phyloP scores from a whole-genome alignment of 371 early-diverging fungal genomes.

The Quaeritorhiza haematococci region DNA sequence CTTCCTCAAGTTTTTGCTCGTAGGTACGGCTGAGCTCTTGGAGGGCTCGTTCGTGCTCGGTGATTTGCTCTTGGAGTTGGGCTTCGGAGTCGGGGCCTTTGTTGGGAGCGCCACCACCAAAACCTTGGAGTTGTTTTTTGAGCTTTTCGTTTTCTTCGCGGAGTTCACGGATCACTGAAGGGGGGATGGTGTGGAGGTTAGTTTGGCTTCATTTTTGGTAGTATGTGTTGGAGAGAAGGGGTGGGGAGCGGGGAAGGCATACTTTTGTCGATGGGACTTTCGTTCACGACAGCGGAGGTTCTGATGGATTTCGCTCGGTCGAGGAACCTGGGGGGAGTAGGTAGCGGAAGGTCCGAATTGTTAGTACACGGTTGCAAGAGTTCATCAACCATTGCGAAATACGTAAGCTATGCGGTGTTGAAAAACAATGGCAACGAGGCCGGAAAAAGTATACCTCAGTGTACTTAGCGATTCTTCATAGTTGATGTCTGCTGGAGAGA shows the following conservation, averaged over 20 bases:
- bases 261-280: constrained; percentile 5
- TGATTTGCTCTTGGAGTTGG: background rate
- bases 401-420: no score
- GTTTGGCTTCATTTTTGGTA: no score
- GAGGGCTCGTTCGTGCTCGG: background rate
- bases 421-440: no score
- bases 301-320: constrained; percentile 17
- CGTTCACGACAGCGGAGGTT: constrained; percentile 20
- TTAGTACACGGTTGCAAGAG: no score
- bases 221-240: no score
- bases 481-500: constrained; percentile 19
- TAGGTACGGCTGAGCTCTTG: background rate
- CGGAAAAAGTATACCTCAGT: no score
- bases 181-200: no score
- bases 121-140: background rate
- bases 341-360: no score
- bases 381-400: no score
- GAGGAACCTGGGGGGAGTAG: constrained; percentile 11
- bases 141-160: background rate
- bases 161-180: background rate
- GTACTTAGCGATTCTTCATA: constrained; percentile 30
- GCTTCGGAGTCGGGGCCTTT: background rate
- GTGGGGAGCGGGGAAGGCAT: no score
- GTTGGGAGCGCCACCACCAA: no score
- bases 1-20: background rate